phyloP scores from a whole-genome alignment of 371 early-diverging fungal genomes.

The Mortierella sp. region DNA sequence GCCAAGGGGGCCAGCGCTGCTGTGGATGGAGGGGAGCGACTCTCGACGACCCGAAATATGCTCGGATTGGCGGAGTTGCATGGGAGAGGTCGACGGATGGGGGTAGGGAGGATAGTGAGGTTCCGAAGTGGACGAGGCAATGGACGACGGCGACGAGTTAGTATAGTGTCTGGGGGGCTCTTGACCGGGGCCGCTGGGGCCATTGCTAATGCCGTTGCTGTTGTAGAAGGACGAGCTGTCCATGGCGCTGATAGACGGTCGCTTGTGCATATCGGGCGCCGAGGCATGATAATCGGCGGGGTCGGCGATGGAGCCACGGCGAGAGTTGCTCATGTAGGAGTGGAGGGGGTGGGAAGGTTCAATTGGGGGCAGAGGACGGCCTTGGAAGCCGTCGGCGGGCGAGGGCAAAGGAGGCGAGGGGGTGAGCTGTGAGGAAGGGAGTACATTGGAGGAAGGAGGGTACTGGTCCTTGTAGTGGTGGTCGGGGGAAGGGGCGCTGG shows the following conservation, averaged over 20 bases:
- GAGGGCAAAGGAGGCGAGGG: constrained; percentile 51
- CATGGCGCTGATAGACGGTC: constrained; percentile 5
- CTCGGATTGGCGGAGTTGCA: constrained; percentile 26
- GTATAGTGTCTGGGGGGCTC: constrained; percentile 1
- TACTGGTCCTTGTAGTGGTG: constrained; percentile 10
- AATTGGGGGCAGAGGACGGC: constrained; percentile 50
- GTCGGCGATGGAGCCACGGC: constrained; percentile 45
- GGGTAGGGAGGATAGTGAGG: constrained; percentile 9
- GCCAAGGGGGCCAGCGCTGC: constrained; percentile 42
- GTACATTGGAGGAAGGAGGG: background rate
- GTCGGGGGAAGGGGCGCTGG: constrained; percentile 1
- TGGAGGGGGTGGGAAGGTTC: constrained; percentile 55
- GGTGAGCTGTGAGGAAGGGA: constrained; percentile 18
- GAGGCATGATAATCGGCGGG: constrained; percentile 37
- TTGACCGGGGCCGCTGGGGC: background rate
- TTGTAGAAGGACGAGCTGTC: background rate
- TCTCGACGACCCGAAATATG: constrained; percentile 60
- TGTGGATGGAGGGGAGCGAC: constrained; percentile 60
- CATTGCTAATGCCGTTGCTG: background rate
- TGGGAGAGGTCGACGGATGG: constrained; percentile 20
- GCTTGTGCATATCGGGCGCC: constrained; percentile 24
- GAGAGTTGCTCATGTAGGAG: constrained; percentile 51
- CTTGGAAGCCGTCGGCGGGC: constrained; percentile 40
- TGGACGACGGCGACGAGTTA: constrained; percentile 22
- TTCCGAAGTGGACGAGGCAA: constrained; percentile 17